Percentiles rank a stretch among this genome's conserved stretches.
These are phyloP conservation scores for Trebouxia gelatinosa DNA, from an alignment of 163 green algal genomes.

Conservation along the genomic window DNA sequence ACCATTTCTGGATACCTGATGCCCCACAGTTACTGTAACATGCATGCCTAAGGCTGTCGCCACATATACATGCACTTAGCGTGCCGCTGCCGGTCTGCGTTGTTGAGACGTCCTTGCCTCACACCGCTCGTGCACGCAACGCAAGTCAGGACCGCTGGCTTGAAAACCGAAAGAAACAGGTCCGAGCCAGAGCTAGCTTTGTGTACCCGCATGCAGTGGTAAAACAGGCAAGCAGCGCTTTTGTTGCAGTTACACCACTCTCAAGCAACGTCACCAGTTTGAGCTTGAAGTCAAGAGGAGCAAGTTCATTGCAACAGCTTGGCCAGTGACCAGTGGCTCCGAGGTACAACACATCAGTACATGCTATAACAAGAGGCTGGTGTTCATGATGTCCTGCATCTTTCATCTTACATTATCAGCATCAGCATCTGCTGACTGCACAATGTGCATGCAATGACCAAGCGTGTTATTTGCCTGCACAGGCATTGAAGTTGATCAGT, in stretches of 20 bases:
- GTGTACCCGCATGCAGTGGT: not conserved
- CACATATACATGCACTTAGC: no score
- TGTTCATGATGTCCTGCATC: not conserved
- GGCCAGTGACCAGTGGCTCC: slow-evolving; percentile 50
- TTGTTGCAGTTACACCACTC: not conserved
- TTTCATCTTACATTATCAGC: not conserved
- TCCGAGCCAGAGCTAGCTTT: not conserved
- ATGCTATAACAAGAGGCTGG: no score
- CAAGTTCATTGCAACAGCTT: slow-evolving; percentile 68
- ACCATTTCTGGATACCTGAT: no score
- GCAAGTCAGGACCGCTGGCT: no score
- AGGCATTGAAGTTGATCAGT: slow-evolving; percentile 53
- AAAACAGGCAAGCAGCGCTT: not conserved
- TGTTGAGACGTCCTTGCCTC: not conserved
- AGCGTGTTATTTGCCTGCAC: not conserved
- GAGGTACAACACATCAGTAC: slow-evolving; percentile 39
- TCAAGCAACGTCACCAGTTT: slow-evolving; percentile 14
- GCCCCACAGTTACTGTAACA: no score
- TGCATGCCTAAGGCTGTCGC: no score
- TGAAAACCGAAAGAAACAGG: slow-evolving; percentile 8
- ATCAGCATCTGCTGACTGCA: not conserved
- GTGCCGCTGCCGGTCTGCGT: not conserved
- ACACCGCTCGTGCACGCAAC: not conserved
- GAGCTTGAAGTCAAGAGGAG: slow-evolving; percentile 54
- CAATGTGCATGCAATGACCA: not conserved